Conservation (phyloP, 2,329 filamentous ascomycete genomes). For the Clonostachys solani region DNA sequence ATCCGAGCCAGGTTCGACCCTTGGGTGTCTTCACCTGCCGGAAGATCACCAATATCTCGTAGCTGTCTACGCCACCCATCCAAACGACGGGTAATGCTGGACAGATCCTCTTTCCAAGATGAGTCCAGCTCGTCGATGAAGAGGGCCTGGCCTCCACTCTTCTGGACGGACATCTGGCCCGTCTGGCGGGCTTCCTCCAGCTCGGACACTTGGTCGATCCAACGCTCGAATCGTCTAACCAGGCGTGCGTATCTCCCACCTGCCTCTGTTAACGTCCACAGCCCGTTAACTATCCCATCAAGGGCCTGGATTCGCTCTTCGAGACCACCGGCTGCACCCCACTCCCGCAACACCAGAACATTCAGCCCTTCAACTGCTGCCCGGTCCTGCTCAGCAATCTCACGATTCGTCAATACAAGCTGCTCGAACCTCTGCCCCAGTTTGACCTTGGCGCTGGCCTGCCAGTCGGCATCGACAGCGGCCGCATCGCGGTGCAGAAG, state of each 20-base stretch:
- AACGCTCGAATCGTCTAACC: slow-evolving; percentile 54
- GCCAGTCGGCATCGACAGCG: slow-evolving; percentile 43
- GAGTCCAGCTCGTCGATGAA: slow-evolving; percentile 53
- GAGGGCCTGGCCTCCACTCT: slow-evolving; percentile 27
- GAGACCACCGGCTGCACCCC: slow-evolving; percentile 36
- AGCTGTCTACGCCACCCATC: slow-evolving; percentile 48
- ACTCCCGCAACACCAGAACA: slow-evolving; percentile 44
- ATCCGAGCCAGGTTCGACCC: slow-evolving; percentile 39
- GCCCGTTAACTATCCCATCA: slow-evolving; percentile 49
- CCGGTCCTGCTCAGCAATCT: slow-evolving; percentile 29
- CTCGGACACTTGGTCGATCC: slow-evolving; percentile 44
- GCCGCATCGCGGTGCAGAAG: slow-evolving; percentile 54
- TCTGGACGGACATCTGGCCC: slow-evolving; percentile 24
- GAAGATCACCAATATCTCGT: slow-evolving; percentile 31
- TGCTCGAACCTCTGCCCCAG: slow-evolving; percentile 40
- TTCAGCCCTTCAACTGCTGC: slow-evolving; percentile 46
- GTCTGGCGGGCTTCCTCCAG: slow-evolving; percentile 37
- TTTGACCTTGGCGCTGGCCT: slow-evolving; percentile 45
- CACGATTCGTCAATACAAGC: slow-evolving; percentile 25
- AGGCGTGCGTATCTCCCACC: slow-evolving; percentile 52
- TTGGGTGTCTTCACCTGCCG: slow-evolving; percentile 6
- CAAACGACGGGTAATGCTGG: slow-evolving; percentile 46
- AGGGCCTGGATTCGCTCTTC: slow-evolving; percentile 55
- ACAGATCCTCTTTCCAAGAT: slow-evolving; percentile 56
- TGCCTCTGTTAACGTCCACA: slow-evolving; percentile 53